Base-by-base conservation (phyloP, 805 yeast genomes). In the Pichia scutulata region DNA sequence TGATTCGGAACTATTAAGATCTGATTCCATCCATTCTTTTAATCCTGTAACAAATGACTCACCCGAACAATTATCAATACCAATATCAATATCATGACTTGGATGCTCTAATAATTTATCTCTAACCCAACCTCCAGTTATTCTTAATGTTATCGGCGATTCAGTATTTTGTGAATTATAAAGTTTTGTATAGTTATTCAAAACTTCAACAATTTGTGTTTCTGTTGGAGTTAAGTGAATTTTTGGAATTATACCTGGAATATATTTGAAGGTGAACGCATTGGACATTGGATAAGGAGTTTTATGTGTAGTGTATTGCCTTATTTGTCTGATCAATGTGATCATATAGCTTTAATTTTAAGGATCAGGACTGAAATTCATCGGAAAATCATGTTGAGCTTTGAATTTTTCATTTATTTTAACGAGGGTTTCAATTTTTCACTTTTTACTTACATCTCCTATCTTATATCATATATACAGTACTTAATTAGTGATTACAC, bases 81-180 rank as follows among this genome's bases (percentile, higher is more conserved):
- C 97, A 44, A 93, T 87, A 60, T 93, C 99, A 28, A 93, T 72
- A 65, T 93, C 99, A 61, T 92, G 82, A 41, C 92, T 82, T 22
- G 79, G 80, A 44, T 76, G 74, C 0, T 96, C 95, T 28, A 93
- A 70, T 26, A 93, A 70, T 68, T 93, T 93, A 66, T 93, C 99
- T 58, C 99, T 76, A 2, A 93, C 99, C 99, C 99, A 92, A 0
- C 99, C 99, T 36, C 99, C 99, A 0, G 97, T 90, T 57, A 93
- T 86, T 53, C 99, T 67, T 14, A 86, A 72, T 3, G 55, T 55
- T n/a, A 66, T 46, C 5, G 64, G 63, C n/a, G 25, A 37, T 44
- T 58, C 49, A 14, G 39, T 25, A 9, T 40, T 26, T 4, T 47
- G 43, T 4, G 25, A 41, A 47, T 66, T 66, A 45, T 63, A 65